Base-by-base conservation (phyloP, 345 rosid species). In the Sonneratia alba region DNA sequence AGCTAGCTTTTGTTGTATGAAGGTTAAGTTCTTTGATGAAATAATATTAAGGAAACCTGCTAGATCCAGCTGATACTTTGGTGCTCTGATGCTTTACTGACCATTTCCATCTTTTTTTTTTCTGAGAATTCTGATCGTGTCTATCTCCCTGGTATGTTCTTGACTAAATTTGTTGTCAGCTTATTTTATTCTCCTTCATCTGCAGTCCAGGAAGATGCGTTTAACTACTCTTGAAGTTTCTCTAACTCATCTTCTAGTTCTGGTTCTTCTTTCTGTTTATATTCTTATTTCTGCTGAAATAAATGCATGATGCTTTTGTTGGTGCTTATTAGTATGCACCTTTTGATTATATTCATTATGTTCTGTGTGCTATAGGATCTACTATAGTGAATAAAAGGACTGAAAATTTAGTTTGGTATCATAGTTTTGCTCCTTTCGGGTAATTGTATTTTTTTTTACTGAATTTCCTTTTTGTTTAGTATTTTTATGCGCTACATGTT, bases 401-500 rank as follows among this genome's bases (percentile, higher is more conserved):
- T 59, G 6, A 56, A 22, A 36, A 24, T 24, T 22, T 59, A 59
- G 64, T 5, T 8, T 22, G 21, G 6, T n/a, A 22, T 24, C 13
- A 0, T 51, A 51, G 57, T n/a, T 51, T 18, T 51, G 16, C 43
- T 18, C n/a, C 57, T 19, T 53, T 53, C 59, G 18, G 59, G 14
- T 53, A 8, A 9, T 36, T 67, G 15, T 68, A 18, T 36, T 22
- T 56, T 45, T 27, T 27, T 62, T 61, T 34, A 10, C 10, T 27
- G 48, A 70, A 22, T 51, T 51, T 27, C 48, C 63, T 73, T 34
- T 47, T 49, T 70, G 36, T 61, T 40, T 40, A 71, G 71, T 71
- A 51, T 73, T 76, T 77, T 79, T 70, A 76, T 75, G 74, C 69
- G 45, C 56, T 74, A 74, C 74, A 40, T 77, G 78, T 82, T 82